Evolutionary conservation across 2,329 filamentous ascomycete genomes (phyloP).

Genomic region (Trichoderma breve): DNA sequence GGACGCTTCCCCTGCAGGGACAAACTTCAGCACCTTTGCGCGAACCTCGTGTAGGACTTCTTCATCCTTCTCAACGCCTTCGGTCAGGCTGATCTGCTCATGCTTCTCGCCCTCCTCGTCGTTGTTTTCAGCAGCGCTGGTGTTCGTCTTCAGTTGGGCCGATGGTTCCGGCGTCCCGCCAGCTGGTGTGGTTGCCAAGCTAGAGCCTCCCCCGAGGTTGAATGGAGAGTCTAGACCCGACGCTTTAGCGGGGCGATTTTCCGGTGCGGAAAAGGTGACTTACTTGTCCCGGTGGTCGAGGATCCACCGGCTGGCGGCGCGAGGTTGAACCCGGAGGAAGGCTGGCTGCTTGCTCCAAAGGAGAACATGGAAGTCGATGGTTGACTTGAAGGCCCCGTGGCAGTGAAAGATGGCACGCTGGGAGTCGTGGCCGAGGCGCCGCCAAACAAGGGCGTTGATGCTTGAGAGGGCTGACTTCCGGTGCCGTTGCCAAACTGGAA

Average conservation of each 20-base stretch:
- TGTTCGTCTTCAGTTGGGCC: constrained; percentile 43
- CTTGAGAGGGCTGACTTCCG: constrained; percentile 25
- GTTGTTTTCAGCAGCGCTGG: constrained; percentile 43
- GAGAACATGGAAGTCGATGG: constrained; percentile 29
- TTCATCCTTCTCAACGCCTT: constrained; percentile 69
- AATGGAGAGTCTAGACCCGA: constrained; percentile 53
- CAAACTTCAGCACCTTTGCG: constrained; percentile 66
- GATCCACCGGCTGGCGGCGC: constrained; percentile 43
- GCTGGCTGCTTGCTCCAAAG: constrained; percentile 37
- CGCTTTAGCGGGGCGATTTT: constrained; percentile 48
- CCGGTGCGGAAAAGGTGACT: constrained; percentile 42
- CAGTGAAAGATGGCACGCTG: constrained; percentile 39
- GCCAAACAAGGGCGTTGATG: constrained; percentile 33
- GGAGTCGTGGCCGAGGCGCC: constrained; percentile 29
- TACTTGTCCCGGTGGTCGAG: constrained; percentile 48
- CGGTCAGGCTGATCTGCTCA: constrained; percentile 68
- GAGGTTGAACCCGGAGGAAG: constrained; percentile 38
- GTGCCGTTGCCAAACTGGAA: constrained; percentile 41
- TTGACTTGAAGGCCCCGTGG: constrained; percentile 35
- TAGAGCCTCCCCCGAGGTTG: constrained; percentile 58
- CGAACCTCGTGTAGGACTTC: constrained; percentile 67
- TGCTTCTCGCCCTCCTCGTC: constrained; percentile 60
- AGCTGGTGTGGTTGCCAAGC: constrained; percentile 59
- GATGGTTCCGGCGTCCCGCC: constrained; percentile 58
- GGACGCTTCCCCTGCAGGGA: constrained; percentile 47